These are phyloP conservation scores for Pezicula rhizophila DNA, from an alignment of 2,329 filamentous ascomycete species.

Conservation along the genomic window DNA sequence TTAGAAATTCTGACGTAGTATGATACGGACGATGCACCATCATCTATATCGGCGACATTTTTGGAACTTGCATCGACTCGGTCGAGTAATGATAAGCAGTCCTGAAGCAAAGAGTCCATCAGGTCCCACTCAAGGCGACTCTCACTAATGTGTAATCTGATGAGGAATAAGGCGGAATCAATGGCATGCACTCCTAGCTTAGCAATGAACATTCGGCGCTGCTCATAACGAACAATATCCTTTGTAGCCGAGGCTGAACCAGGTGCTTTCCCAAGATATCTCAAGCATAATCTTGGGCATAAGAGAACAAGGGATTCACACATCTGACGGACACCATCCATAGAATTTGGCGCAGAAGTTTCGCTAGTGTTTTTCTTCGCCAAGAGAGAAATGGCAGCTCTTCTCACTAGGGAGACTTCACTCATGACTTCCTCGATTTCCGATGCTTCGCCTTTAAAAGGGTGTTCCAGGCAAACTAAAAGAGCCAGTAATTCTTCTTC, in stretches of 20 bases:
- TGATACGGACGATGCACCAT: constrained; percentile 29
- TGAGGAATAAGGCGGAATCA: constrained; percentile 53
- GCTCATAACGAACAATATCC: constrained; percentile 54
- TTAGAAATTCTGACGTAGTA: constrained; percentile 65
- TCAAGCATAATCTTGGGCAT: constrained; percentile 52
- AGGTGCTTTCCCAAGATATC: constrained; percentile 56
- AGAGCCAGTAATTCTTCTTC: constrained; percentile 42
- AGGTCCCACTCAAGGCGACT: constrained; percentile 44
- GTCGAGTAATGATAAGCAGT: constrained; percentile 48
- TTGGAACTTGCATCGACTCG: constrained; percentile 34
- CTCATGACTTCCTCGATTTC: constrained; percentile 57
- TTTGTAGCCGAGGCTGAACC: constrained; percentile 46
- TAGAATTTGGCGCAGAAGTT: constrained; percentile 2
- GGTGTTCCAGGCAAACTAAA: constrained; percentile 48
- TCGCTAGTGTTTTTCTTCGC: constrained; percentile 12
- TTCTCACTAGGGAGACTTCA: constrained; percentile 49
- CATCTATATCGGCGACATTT: constrained; percentile 7
- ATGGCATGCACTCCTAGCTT: constrained; percentile 50
- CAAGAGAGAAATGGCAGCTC: constrained; percentile 46
- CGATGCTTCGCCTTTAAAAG: constrained; percentile 50
- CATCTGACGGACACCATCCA: constrained; percentile 27
- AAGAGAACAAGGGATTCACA: constrained; percentile 52
- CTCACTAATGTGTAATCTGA: constrained; percentile 46
- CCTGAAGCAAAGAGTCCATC: constrained; percentile 51
- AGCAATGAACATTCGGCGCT: constrained; percentile 41